Conservation (phyloP, 2,329 filamentous ascomycete species). For the Penicillium sp. region DNA sequence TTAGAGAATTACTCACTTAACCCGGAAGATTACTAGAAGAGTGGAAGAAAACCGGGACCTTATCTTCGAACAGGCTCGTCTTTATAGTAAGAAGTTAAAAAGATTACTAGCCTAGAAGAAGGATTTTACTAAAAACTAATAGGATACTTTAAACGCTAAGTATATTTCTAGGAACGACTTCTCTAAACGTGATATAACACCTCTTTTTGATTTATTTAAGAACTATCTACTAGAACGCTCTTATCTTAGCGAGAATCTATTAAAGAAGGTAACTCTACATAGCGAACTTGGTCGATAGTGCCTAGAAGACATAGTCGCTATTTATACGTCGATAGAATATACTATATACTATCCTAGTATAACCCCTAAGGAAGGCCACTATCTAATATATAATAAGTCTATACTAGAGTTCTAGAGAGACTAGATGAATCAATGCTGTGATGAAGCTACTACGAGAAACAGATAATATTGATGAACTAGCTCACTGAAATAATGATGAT, state of each 20-base stretch:
- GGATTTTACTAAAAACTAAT: slow-evolving; percentile 20
- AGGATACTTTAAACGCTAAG: slow-evolving; percentile 18
- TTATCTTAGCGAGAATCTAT: slow-evolving; percentile 14
- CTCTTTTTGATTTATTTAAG: too few relatives aligned
- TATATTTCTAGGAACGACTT: slow-evolving; percentile 24
- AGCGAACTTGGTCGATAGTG: slow-evolving; percentile 19
- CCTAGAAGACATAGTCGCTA: slow-evolving; percentile 19
- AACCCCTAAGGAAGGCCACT: not conserved
- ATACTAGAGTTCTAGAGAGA: not conserved
- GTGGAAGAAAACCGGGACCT: slow-evolving; percentile 12
- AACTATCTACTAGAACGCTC: slow-evolving; percentile 21
- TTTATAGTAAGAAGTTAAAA: slow-evolving; percentile 24
- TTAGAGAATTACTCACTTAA: slow-evolving; percentile 13
- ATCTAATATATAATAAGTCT: not conserved
- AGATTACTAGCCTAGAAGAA: slow-evolving; percentile 8
- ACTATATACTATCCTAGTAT: not conserved
- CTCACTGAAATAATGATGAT: too few relatives aligned
- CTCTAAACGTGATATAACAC: slow-evolving; percentile 16
- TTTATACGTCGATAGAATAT: slow-evolving; percentile 10
- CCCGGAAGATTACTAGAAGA: slow-evolving; percentile 11
- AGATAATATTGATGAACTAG: too few relatives aligned
- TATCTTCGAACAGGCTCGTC: slow-evolving; percentile 1
- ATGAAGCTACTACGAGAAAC: too few relatives aligned
- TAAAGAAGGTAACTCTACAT: slow-evolving; percentile 19
- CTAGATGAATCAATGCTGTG: too few relatives aligned